Evolutionary conservation across 1,284 basidiomycete genomes (phyloP).

Genomic region (Heterobasidion parviporum): DNA sequence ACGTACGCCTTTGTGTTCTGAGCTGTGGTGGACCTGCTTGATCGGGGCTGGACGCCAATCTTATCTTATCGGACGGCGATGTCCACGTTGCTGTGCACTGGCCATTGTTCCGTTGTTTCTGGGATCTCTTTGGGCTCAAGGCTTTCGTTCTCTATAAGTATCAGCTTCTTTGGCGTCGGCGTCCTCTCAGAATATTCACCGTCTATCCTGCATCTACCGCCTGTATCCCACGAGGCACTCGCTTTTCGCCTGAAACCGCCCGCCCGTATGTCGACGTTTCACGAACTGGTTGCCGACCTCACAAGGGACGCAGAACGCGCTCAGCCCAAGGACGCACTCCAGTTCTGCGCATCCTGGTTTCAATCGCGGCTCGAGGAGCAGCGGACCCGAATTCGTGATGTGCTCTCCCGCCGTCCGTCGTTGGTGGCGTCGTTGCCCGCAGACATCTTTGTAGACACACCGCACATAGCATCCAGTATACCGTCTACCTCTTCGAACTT

Average conservation of each 20-base stretch:
- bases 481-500: conserved; percentile 39
- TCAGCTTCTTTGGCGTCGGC: too few relatives aligned
- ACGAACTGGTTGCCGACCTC: conserved; percentile 76
- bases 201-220: not conserved
- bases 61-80: not conserved
- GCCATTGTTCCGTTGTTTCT: not conserved
- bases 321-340: conserved; percentile 83
- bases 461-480: conserved; percentile 26
- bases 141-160: too few relatives aligned
- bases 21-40: not conserved
- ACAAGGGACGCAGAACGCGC: conserved; percentile 80
- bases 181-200: too few relatives aligned
- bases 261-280: conserved; percentile 55
- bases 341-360: conserved; percentile 97
- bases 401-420: conserved; percentile 42
- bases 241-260: not conserved
- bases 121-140: not conserved
- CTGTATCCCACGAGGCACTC: not conserved
- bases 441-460: conserved; percentile 53
- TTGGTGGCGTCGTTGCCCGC: conserved; percentile 39
- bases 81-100: not conserved
- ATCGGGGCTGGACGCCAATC: not conserved
- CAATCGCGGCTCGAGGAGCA: conserved; percentile 81
- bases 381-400: conserved; percentile 60
- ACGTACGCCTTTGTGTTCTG: not conserved